These are phyloP conservation scores for Aspergillus asperescens DNA, from an alignment of 495 filamentous ascomycete genomes.

Conservation along the genomic window DNA sequence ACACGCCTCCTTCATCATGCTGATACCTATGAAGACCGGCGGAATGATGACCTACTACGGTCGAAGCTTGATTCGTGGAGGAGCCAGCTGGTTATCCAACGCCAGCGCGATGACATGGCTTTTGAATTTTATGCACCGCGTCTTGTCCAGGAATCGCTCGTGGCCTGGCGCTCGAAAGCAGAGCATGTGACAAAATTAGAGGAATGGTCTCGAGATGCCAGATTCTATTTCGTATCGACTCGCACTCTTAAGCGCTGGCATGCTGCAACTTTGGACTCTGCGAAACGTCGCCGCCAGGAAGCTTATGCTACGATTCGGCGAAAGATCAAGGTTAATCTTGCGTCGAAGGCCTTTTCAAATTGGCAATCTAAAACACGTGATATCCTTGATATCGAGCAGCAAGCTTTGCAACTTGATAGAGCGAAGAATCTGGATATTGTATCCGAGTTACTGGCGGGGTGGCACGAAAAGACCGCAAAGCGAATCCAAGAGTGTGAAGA, in stretches of 20 bases:
- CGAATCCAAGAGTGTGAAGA: constrained; percentile 35
- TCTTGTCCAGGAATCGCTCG: constrained; percentile 44
- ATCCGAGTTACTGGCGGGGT: constrained; percentile 37
- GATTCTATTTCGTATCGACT: constrained; percentile 55
- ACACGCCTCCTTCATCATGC: constrained; percentile 35
- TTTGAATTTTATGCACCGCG: constrained; percentile 50
- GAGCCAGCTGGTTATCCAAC: constrained; percentile 35
- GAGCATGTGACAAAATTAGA: constrained; percentile 46
- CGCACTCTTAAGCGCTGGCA: constrained; percentile 53
- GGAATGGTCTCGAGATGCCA: constrained; percentile 49
- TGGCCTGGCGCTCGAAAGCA: constrained; percentile 42
- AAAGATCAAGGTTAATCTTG: constrained; percentile 54
- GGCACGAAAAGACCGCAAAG: constrained; percentile 40
- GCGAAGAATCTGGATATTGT: constrained; percentile 33
- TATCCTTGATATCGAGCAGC: constrained; percentile 38
- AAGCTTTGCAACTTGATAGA: constrained; percentile 39
- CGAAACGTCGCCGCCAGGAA: constrained; percentile 51
- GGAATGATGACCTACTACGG: constrained; percentile 29
- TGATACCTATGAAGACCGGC: constrained; percentile 32
- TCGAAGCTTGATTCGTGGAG: constrained; percentile 43
- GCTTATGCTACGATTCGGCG: constrained; percentile 56
- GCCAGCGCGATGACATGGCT: constrained; percentile 46
- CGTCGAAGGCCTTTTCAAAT: constrained; percentile 33
- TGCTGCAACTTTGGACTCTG: constrained; percentile 43
- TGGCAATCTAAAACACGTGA: constrained; percentile 45